Base-by-base conservation (phyloP, 495 filamentous ascomycete species). In the Bathelium albidoporum region DNA sequence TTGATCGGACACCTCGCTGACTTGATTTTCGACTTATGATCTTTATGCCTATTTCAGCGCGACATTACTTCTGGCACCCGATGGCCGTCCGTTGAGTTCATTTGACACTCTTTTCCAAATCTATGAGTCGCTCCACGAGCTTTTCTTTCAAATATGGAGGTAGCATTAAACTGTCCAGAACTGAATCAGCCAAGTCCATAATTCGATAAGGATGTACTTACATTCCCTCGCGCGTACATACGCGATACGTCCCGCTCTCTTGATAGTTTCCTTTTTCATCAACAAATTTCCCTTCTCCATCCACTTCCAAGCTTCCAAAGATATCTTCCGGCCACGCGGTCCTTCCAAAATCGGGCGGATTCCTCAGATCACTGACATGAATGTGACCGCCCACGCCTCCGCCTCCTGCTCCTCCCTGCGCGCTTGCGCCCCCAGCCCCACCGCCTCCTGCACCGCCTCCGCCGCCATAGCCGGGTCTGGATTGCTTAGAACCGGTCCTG, bases 271-370 rank as follows among this genome's bases (percentile, higher is more conserved):
- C 85, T 64, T 78, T 71, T 0, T 74, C 78, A 20, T 75, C 83
- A 18, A 85, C 81, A 70, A 96, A 89, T n/a, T 82, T 76, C 1
- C 93, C 93, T 22, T 81, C 66, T 2, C 80, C 82, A 78, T 95
- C 87, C 11, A 96, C 89, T 71, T 94, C 87, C 58, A 96, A 79
- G 70, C 92, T 96, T 34, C 93, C 93, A 69, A 97, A 86, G 62
- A 97, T 97, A 76, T 97, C 90, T 74, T 95, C 92, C 0, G 88
- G 85, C 82, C 88, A 75, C 53, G 93, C 89, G 69, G 96, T 95
- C 59, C 94, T 74, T 0, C 94, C 94, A 78, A 83, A 98, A 66
- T 96, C 91, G 9, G 92, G 92, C 20, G 91, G 89, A 60, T 88
- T 87, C 64, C 94, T 78, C 68, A 71, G 70, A 70, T 97, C 94